Percentiles rank a stretch among this genome's conserved stretches.
These are phyloP conservation scores for Ananas comosus DNA, from an alignment of 176 grass and related monocot species.

Conservation along the genomic window DNA sequence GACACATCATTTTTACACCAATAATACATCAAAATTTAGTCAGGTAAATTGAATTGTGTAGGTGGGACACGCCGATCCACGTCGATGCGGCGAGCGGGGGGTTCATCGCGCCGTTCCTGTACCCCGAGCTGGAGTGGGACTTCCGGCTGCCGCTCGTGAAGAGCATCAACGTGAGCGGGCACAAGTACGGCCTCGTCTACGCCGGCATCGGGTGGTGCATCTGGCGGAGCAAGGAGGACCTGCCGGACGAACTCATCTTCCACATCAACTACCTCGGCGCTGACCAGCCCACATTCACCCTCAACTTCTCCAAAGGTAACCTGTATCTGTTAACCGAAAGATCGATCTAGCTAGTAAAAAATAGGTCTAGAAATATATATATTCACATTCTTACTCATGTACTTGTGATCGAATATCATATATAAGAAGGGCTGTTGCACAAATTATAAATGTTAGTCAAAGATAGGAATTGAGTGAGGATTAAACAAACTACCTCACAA, in stretches of 20 bases:
- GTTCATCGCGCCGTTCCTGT: slow-evolving; percentile 98
- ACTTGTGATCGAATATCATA: too few relatives aligned
- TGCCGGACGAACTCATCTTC: slow-evolving; percentile 93
- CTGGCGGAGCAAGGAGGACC: slow-evolving; percentile 86
- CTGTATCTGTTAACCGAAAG: neutral
- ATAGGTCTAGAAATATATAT: too few relatives aligned
- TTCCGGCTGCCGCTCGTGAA: slow-evolving; percentile 78
- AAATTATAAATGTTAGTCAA: too few relatives aligned
- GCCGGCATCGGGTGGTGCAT: slow-evolving; percentile 89
- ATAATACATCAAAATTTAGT: too few relatives aligned
- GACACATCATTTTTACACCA: too few relatives aligned
- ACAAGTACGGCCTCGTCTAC: slow-evolving; percentile 99
- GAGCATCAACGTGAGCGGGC: slow-evolving; percentile 99
- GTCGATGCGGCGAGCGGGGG: slow-evolving; percentile 95
- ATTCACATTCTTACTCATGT: too few relatives aligned
- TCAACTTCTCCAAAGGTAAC: slow-evolving; percentile 94
- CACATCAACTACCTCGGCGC: slow-evolving; percentile 98
- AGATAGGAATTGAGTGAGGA: too few relatives aligned
- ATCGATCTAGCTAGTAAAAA: neutral
- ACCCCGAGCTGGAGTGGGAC: slow-evolving; percentile 93
- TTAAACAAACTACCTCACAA: too few relatives aligned
- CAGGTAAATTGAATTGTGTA: slow-evolving; percentile 1
- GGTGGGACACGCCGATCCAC: slow-evolving; percentile 75
- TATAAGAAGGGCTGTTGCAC: too few relatives aligned
- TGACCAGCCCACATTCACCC: slow-evolving; percentile 94